Conservation (phyloP, 768 basidiomycete genomes). For the Collybiopsis luxurians region DNA sequence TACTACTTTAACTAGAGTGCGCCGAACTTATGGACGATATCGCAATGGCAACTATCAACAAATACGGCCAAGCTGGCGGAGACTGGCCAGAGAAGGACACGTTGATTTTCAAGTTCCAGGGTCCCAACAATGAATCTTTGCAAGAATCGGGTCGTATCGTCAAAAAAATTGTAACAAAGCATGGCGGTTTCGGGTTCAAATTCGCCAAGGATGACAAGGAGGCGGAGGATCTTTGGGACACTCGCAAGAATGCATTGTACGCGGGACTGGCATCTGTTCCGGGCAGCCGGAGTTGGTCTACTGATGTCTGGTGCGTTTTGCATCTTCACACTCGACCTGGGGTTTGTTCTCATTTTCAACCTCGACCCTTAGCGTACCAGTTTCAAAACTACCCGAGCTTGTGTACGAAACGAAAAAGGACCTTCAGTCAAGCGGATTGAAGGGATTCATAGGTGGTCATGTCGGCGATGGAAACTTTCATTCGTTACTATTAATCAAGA, state of each 20-base stretch:
- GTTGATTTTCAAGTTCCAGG: conserved; percentile 91
- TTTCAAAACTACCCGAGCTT: conserved; percentile 62
- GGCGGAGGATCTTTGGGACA: conserved; percentile 77
- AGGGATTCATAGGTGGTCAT: conserved; percentile 67
- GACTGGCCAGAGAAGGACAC: conserved; percentile 73
- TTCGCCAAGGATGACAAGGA: conserved; percentile 75
- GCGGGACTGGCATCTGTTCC: conserved; percentile 63
- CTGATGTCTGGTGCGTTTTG: conserved; percentile 76
- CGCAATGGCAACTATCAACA: conserved; percentile 80
- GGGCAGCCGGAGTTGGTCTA: conserved; percentile 73
- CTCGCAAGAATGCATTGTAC: conserved; percentile 81
- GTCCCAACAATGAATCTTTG: conserved; percentile 55
- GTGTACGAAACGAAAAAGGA: conserved; percentile 74
- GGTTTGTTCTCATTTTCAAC: neutral
- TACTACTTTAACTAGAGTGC: conserved; percentile 54
- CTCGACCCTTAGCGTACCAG: conserved; percentile 40
- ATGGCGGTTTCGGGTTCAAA: conserved; percentile 66
- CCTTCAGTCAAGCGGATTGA: conserved; percentile 49
- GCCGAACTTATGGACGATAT: conserved; percentile 81
- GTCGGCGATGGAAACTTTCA: conserved; percentile 66
- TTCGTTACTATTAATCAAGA: conserved; percentile 54
- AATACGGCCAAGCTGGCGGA: conserved; percentile 53
- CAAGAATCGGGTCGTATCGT: conserved; percentile 55
- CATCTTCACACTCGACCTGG: neutral
- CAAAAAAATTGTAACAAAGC: conserved; percentile 58